Evolutionary conservation across 768 basidiomycete genomes (phyloP).

Genomic region (Pleurotus giganteus): DNA sequence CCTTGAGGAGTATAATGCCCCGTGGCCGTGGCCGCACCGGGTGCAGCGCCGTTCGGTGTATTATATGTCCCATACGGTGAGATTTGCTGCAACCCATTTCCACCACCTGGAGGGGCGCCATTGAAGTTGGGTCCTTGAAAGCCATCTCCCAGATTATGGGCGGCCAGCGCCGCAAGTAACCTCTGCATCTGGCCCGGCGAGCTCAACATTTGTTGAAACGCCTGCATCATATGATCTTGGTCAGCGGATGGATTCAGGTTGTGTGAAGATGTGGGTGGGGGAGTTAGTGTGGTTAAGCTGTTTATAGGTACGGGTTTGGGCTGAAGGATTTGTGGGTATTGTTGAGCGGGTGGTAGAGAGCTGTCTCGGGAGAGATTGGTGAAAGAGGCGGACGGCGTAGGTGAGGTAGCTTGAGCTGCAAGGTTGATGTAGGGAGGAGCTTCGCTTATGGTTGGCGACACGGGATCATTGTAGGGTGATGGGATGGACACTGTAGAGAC

Average conservation of each 20-base stretch:
- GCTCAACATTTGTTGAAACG: slow-evolving; percentile 45
- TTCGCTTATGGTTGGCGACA: slow-evolving; percentile 6
- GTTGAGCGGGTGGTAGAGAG: slow-evolving; percentile 6
- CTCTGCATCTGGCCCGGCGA: slow-evolving; percentile 57
- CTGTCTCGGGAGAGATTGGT: background rate
- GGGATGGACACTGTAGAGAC: background rate
- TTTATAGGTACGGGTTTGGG: slow-evolving; percentile 19
- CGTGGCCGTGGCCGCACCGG: background rate
- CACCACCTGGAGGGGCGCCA: slow-evolving; percentile 6
- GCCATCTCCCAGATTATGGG: slow-evolving; percentile 30
- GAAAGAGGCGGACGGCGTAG: background rate
- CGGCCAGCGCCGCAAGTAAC: slow-evolving; percentile 44
- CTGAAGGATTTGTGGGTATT: slow-evolving; percentile 11
- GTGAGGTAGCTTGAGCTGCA: background rate
- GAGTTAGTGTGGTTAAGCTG: slow-evolving; percentile 15
- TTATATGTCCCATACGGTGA: background rate
- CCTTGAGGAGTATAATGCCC: slow-evolving; percentile 1
- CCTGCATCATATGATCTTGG: slow-evolving; percentile 29
- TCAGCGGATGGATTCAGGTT: slow-evolving; percentile 31
- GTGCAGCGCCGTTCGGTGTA: background rate
- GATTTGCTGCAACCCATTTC: background rate
- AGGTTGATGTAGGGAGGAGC: slow-evolving; percentile 4
- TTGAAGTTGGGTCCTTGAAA: slow-evolving; percentile 11
- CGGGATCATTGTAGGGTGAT: slow-evolving; percentile 1
- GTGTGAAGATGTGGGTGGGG: slow-evolving; percentile 13